Percentiles rank a stretch among this genome's conserved stretches.
Evolutionary conservation across 192 early-diverging fungal genomes (phyloP).

Genomic region (Podila clonocystis): DNA sequence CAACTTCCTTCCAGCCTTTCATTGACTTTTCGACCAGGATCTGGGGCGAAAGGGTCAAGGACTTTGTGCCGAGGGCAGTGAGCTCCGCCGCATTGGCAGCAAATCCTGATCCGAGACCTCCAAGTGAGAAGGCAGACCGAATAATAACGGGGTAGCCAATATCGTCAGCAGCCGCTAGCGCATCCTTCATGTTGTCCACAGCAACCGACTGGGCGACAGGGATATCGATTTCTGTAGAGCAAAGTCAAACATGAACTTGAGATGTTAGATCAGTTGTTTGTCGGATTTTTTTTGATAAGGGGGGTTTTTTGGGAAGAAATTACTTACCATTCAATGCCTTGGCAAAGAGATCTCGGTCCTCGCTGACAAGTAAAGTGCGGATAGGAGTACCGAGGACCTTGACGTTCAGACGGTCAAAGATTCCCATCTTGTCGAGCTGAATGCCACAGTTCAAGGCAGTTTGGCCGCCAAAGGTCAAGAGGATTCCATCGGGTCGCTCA

Average conservation of each 20-base stretch:
- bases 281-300: not conserved
- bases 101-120: constrained; percentile 98
- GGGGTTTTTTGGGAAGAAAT: constrained; percentile 1
- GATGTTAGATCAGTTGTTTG: not conserved
- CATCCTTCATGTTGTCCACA: constrained; percentile 88
- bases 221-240: constrained; percentile 74
- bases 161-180: constrained; percentile 80
- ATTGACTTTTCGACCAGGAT: constrained; percentile 95
- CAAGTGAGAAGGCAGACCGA: constrained; percentile 93
- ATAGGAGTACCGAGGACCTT: constrained; percentile 97
- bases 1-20: constrained; percentile 99
- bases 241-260: not conserved
- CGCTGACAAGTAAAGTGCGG: constrained; percentile 87
- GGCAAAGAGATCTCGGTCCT: constrained; percentile 97
- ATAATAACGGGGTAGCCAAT: constrained; percentile 97
- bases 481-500: constrained; percentile 95
- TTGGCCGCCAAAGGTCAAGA: constrained; percentile 97
- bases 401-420: constrained; percentile 82
- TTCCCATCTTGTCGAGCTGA: constrained; percentile 84
- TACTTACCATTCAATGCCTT: constrained; percentile 81
- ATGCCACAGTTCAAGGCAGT: constrained; percentile 96
- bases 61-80: constrained; percentile 81
- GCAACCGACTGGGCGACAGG: constrained; percentile 91
- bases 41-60: constrained; percentile 89
- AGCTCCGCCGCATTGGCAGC: constrained; percentile 81